A percentile compares a stretch with the other conserved stretches of the same genome.
Evolutionary conservation across 306 rosid genomes (phyloP).

Genomic region (Acacia acuminata): DNA sequence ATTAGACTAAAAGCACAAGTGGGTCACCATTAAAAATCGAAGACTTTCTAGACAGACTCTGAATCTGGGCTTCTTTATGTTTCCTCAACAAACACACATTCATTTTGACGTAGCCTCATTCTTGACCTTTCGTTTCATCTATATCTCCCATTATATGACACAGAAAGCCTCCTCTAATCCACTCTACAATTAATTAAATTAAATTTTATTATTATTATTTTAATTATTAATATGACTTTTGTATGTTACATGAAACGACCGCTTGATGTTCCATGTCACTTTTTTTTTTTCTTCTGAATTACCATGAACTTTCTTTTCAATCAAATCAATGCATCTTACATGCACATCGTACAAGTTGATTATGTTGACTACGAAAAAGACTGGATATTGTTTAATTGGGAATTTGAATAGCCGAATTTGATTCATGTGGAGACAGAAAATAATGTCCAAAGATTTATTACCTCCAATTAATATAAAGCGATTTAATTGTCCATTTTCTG

Average conservation of each 20-base stretch:
- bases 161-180: neutral
- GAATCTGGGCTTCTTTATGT: neutral
- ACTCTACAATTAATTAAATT: neutral
- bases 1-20: neutral
- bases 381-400: neutral
- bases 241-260: neutral
- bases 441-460: neutral
- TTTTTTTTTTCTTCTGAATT: neutral
- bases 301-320: constrained; percentile 3
- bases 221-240: neutral
- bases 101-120: neutral
- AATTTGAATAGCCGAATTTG: neutral
- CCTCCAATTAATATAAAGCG: neutral
- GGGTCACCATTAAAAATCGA: neutral
- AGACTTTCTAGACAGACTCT: neutral
- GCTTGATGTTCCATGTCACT: neutral
- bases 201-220: neutral
- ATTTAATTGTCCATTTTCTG: neutral
- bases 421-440: neutral
- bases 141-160: neutral
- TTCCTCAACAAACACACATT: neutral
- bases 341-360: neutral
- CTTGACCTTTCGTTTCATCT: neutral
- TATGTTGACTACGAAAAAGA: neutral
- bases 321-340: neutral